Base-by-base conservation (phyloP, 257 asterid species). In the Capsicum baccatum region DNA sequence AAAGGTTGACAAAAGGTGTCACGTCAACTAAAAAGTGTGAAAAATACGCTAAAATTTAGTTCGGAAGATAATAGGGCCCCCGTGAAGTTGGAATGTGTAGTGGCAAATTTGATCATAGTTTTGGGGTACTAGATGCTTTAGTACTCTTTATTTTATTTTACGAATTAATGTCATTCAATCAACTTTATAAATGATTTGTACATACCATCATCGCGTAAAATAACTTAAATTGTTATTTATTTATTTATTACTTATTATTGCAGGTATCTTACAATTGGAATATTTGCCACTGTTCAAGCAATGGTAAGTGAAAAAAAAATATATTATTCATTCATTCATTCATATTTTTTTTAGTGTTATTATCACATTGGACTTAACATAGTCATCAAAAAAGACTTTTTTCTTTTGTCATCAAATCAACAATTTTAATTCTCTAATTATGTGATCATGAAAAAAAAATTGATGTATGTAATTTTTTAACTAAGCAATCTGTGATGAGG, bases 201-300 rank as follows among this genome's bases (percentile, higher is more conserved):
- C 12, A 54, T 11, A 26, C 33, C 21, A 0, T 67, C 12, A 14
- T 67, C 10, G 2, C 1, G 15, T 58, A 5, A 1, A 56, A 55
- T 14, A 5, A 26, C 39, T 35, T 83, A 2, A 5, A 10, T 58
- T 19, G n/a, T 66, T 66, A 50, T 26, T 26, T 26, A 66, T 66
- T 64, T 21, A 10, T 57, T 5, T 9, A 39, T 56, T n/a, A 63
- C 0, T 11, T 56, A 55, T 56, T 64, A 67, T 8, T 79, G 10
- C 89, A 94, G 98, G 92, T 95, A 94, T 57, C 85, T 92, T 63
- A 95, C 99, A 6, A 94, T 95, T 76, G 95, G 88, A 83, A 90
- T 95, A 60, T 95, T 95, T 73, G 91, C 97, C 21, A 80, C 93
- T 33, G 90, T 95, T 67, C 98, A 95, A 87, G 98, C 99, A 62